Evolutionary conservation across 176 grass and related monocot genomes (phyloP), one percentile per base, ranked within the genome.

Genomic region (Hordeum vulgare): DNA sequence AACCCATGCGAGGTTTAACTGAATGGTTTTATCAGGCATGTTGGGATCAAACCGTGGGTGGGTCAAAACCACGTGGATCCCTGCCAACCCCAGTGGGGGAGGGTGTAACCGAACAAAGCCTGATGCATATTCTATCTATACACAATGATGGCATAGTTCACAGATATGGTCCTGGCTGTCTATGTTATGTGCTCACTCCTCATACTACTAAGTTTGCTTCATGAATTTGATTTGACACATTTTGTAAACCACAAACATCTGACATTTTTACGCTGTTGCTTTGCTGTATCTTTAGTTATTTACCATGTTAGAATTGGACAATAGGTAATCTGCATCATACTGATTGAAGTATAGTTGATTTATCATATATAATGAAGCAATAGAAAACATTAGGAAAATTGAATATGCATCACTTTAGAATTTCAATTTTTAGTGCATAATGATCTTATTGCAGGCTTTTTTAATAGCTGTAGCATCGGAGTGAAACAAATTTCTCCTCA

Each of bases 51-150:
- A 45, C 42, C 12, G 42, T 3, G 42, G 42, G 12, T 45, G 42
- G 42, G 42, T 45, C 12, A 45, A 45, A 45, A 45, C 42, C 42
- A 45, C 11, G 12, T 45, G 42, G 12, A 45, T 45, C 42, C 12
- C 42, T 45, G 42, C 42, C 42, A 3, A 45, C 42, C 42, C 12
- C 42, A 4, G 42, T 12, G 42, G 42, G 42, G 42, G 12, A 45
- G 42, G 42, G 42, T 45, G 42, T 45, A 45, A 45, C 11, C 12
- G 42, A 45, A 14, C 42, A 14, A 45, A 14, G 42, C 42, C 42
- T 45, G 31, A 36, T 54, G 45, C 34, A 47, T 69, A 9, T 76
- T 84, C 60, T 17, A 76, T 77, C 76, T 75, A 58, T 76, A 57
- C 56, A 45, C 44, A 67, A 56, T 53, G 29, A 75, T 33, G 7